Evolutionary conservation across 768 basidiomycete species (phyloP), one percentile per base, ranked within the genome.

Genomic region (Cyathus striatus): DNA sequence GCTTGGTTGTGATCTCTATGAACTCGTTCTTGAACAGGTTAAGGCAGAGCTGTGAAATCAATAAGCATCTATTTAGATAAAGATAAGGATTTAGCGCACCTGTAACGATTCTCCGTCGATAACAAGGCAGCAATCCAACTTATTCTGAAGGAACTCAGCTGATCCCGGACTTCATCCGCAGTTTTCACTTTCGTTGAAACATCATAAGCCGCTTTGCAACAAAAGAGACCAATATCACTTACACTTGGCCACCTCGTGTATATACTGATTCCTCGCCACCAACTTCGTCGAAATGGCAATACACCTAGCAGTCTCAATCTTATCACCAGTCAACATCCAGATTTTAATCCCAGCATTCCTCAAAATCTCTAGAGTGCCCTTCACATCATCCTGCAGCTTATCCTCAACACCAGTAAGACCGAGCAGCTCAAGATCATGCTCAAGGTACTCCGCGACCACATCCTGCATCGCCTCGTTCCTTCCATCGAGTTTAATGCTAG

Each of bases 251-350:
- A 98, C 85, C 55, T 96, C 93, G 56, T 97, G 93, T 24, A 99
- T 96, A 58, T 96, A 97, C 62, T 99, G 96, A 54, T 92, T 92
- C 53, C 96, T 76, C 18, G 90, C 86, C 6, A 98, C 96, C 40
- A 98, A 69, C 60, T 98, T 98, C 5, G 90, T 96, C 26, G 93
- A 96, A 49, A 98, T 92, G 4, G 95, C 94, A 56, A 99, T 99
- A 63, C 93, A 95, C 26, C 94, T 85, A 4, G 96, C 96, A 3
- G 96, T 99, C 70, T 99, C 96, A 39, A 98, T 91, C 70, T 98
- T 99, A 64, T 99, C 96, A 1, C 96, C 95, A 0, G 96, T 99
- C 54, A 98, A 72, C 96, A 98, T 98, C 96, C 96, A 99, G 45
- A 99, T 98, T 75, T 90, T 96, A 64, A 99, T 83, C 3, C 95